Base-by-base conservation (phyloP, 2,329 filamentous ascomycete species). In the Blastomyces parvus region DNA sequence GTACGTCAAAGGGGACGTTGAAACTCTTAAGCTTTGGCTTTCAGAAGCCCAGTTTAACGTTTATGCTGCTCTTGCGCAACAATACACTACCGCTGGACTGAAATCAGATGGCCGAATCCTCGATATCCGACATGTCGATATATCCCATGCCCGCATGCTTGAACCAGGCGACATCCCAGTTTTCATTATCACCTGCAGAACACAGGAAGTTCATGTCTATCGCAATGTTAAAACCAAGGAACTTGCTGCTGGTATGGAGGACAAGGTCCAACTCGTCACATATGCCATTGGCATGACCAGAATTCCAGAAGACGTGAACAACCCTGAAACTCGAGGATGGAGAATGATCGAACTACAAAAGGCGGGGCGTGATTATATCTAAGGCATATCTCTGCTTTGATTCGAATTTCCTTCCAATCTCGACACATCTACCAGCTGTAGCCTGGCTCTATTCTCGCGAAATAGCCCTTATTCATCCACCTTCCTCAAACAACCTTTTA, bases 321-420 rank as follows among this genome's bases (percentile, higher is more conserved):
- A 99, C 76, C 90, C 91, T 1, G 94, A 99, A 80, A 99, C 94
- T 13, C 85, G 92, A 73, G 94, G 94, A 40, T 99, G 94, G 94
- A 88, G 93, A 72, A 81, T 99, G 76, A 97, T 99, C 73, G 94
- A 99, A 80, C 86, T 99, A 81, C 94, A 99, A 78, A 99, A 99
- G 87, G 95, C 91, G 76, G 93, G 90, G 63, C 86, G 94, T 72
- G 94, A 99, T 79, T 97, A 89, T 71, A 86, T 88, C 68, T 89
- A 80, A 85, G 44, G 17, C 40, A 36, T 27, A 14, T 42, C 22
- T 19, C 30, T 19, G 19, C 17, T 38, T 22, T 13, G 14, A 30
- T 25, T 42, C 22, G 53, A n/a, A n/a, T 22, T 33, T 27, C 22
- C 22, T 27, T 33, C 36, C 14, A 4, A 8, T 59, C 57, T 44